These are phyloP conservation scores for Sphagnum fallax DNA, from an alignment of 228 moss, liverwort and hornwort species.

Conservation along the genomic window DNA sequence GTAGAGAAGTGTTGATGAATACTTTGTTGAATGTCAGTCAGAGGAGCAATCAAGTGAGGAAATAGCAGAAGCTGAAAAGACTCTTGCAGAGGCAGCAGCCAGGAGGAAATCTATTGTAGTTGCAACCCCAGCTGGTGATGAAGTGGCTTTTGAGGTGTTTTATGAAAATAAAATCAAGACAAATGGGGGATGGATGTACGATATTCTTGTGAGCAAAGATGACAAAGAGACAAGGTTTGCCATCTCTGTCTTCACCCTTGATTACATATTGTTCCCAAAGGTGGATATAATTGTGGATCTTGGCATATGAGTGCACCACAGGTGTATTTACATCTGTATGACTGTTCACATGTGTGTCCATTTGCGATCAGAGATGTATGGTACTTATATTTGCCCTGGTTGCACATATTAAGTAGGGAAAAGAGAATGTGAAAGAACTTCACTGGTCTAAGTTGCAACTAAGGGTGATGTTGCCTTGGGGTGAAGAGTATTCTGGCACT, in stretches of 20 bases:
- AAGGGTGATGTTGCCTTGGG: too few species aligned
- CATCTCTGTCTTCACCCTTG: not conserved
- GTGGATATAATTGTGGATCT: not conserved
- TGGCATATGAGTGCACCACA: not conserved
- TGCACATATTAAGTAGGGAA: too few species aligned
- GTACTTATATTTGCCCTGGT: too few species aligned
- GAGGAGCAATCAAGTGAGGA: slow-evolving; percentile 57
- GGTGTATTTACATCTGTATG: too few species aligned
- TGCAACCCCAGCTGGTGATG: slow-evolving; percentile 43
- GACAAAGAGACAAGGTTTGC: slow-evolving; percentile 83
- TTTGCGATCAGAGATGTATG: too few species aligned
- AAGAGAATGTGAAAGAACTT: too few species aligned
- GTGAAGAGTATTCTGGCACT: too few species aligned
- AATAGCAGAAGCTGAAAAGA: slow-evolving; percentile 39
- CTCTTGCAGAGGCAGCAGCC: slow-evolving; percentile 74
- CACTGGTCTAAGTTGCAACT: too few species aligned
- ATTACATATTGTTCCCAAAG: not conserved
- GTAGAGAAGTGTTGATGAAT: too few species aligned
- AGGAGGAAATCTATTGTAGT: slow-evolving; percentile 51
- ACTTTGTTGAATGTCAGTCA: slow-evolving; percentile 29
- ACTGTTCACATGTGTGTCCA: too few species aligned
- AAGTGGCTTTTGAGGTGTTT: slow-evolving; percentile 71
- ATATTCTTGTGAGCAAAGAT: slow-evolving; percentile 91
- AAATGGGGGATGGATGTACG: slow-evolving; percentile 96
- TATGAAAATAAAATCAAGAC: slow-evolving; percentile 80